These are phyloP conservation scores for Cladophialophora yegresii DNA, from an alignment of 2,329 filamentous ascomycete species.

Conservation along the genomic window DNA sequence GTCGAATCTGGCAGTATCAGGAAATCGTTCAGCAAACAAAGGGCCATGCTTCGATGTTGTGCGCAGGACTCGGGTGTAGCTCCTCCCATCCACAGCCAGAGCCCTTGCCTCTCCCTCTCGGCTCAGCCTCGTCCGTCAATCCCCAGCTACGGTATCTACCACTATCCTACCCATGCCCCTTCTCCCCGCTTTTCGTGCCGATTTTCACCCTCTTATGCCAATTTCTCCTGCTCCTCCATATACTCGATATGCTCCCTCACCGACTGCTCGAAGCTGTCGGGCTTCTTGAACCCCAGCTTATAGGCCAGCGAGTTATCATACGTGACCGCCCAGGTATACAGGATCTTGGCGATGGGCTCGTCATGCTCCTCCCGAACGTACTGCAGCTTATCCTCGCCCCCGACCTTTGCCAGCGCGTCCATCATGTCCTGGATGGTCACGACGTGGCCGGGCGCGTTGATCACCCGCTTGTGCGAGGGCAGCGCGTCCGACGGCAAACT, in stretches of 20 bases:
- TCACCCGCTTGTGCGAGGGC: constrained; percentile 51
- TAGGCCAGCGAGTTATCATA: constrained; percentile 58
- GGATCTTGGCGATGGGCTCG: constrained; percentile 54
- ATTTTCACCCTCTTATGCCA: background rate
- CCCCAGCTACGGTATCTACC: no score
- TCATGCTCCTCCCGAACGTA: constrained; percentile 57
- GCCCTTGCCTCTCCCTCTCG: background rate
- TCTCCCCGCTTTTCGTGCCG: background rate
- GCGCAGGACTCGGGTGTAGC: background rate
- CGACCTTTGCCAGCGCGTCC: constrained; percentile 57
- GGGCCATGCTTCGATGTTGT: background rate
- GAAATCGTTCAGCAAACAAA: background rate
- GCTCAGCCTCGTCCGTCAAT: background rate
- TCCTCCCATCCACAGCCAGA: background rate
- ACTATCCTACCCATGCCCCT: background rate
- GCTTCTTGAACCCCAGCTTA: constrained; percentile 55
- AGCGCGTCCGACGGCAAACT: constrained; percentile 47
- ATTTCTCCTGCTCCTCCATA: constrained; percentile 33
- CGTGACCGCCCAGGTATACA: constrained; percentile 59
- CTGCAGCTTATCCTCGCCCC: constrained; percentile 54
- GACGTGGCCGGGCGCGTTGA: constrained; percentile 59
- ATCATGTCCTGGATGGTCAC: constrained; percentile 60
- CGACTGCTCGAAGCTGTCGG: constrained; percentile 56
- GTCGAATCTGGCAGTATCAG: background rate
- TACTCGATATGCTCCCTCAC: constrained; percentile 59